Base-by-base conservation (phyloP, 345 rosid species). In the Eucalyptus sideroxylon region DNA sequence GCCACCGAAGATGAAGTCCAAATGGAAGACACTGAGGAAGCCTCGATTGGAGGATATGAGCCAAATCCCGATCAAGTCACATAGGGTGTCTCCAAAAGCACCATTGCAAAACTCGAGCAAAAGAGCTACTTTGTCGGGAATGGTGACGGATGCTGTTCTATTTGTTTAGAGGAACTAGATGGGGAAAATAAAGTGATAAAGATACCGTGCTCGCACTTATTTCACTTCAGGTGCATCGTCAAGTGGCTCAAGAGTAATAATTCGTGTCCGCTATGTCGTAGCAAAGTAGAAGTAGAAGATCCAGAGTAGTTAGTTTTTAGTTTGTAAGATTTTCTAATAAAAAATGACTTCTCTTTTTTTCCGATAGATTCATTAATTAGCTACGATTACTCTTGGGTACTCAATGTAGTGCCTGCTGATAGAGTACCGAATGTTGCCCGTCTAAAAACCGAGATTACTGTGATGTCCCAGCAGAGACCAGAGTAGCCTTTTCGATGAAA, bases 401-500 rank as follows among this genome's bases (percentile, higher is more conserved):
- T 53, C 56, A 19, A 53, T 53, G 67, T 11, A 27, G 67, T 26
- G 67, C n/a, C 31, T 7, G 2, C 13, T 5, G 14, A 0, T 59
- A 24, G 14, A 53, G 24, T 5, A 19, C 24, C 10, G 10, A 53
- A 53, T 8, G 10, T 53, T 10, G 8, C 56, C 56, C 5, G 24
- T 59, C 30, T 59, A 10, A 59, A 10, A 23, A 11, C 31, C 31
- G 0, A 27, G 15, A 19, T 0, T 11, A 60, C 34, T n/a, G 37
- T n/a, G 34, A 65, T n/a, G 8, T n/a, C 37, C 16, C 19, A 65
- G 1, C 31, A 26, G 6, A 59, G 27, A 11, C 65, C 2, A 26
- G 65, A 53, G 45, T 44, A 44, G 45, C 2, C 45, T 44, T 44
- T 44, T 44, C 1, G 45, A 44, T 8, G 45, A 44, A 44, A 44